Base-by-base conservation (phyloP, 2,329 filamentous ascomycete genomes). In the Zymoseptoria tritici region DNA sequence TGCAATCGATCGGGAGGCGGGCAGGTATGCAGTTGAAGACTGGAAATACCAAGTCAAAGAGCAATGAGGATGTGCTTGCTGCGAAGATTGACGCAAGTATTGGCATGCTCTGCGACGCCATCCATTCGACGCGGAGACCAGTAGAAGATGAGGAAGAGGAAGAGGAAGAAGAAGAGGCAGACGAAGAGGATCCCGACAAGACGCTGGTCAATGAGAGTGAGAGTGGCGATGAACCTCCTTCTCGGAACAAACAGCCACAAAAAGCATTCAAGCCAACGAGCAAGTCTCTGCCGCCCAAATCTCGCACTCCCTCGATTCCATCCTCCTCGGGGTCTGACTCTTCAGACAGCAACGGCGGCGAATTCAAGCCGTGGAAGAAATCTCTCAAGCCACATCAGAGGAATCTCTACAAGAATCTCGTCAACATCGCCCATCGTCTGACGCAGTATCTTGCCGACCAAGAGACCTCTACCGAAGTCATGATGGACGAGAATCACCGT, bases 371-470 rank as follows among this genome's bases (percentile, higher is more conserved):
- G 29, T 78, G 77, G 76, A 72, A 75, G 52, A 65, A 67, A 2
- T 69, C 67, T 13, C 68, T 79, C 0, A 62, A 72, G 46, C 70
- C 75, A 11, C 72, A 78, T 49, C 77, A 79, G 55, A 70, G 70
- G 29, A 67, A 68, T 46, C 60, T 79, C 5, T 70, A 74, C 49
- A 73, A 76, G 16, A 67, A 72, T 42, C 66, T 79, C 22, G 67
- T 75, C 21, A 70, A 70, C n/a, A 70, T 76, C 3, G 74, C 75
- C 3, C 64, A 80, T 70, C 71, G 71, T 19, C 72, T 83, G 9
- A 65, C 78, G 8, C 74, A 68, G 1, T 75, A 80, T 58, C 73
- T 83, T 19, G 71, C 79, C 8, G 73, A 77, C n/a, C 74, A 77
- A 52, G 79, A 81, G 64, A 73, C 72, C 3, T 76, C 75, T 1